These are phyloP conservation scores for Paramecium tetraurelia DNA, from an alignment of 73 alveolate genomes.

Conservation along the genomic window DNA sequence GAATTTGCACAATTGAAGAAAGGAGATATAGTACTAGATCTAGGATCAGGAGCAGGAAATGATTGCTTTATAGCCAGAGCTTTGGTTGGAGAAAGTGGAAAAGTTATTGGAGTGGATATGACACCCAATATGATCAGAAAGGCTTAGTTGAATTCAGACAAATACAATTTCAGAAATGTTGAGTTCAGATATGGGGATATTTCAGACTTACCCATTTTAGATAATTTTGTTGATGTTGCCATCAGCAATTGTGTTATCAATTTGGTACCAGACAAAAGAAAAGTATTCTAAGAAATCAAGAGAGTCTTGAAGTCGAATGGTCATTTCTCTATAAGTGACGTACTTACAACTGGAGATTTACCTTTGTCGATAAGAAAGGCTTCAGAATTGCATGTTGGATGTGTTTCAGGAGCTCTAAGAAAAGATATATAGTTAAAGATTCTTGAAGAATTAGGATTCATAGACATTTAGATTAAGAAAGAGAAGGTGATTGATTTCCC, in stretches of 20 bases:
- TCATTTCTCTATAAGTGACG: conserved; percentile 83
- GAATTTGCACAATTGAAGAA: conserved; percentile 57
- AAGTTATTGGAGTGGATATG: conserved; percentile 88
- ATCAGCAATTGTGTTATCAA: conserved; percentile 86
- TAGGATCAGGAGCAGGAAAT: conserved; percentile 93
- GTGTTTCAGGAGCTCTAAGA: conserved; percentile 85
- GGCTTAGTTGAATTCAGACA: conserved; percentile 73
- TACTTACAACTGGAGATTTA: conserved; percentile 77
- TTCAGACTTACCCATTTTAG: conserved; percentile 75
- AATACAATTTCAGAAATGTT: conserved; percentile 73
- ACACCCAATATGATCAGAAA: conserved; percentile 78
- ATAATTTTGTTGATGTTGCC: conserved; percentile 79
- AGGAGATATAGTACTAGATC: conserved; percentile 78
- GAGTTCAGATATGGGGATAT: conserved; percentile 81
- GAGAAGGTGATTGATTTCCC: conserved; percentile 39
- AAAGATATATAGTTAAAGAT: conserved; percentile 70
- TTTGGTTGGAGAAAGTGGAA: conserved; percentile 78
- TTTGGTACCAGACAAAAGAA: conserved; percentile 72
- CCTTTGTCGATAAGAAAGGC: conserved; percentile 75
- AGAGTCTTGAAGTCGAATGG: conserved; percentile 82
- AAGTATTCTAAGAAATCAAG: conserved; percentile 72
- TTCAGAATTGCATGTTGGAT: conserved; percentile 78
- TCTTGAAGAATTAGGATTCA: conserved; percentile 61
- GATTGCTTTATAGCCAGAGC: conserved; percentile 79
- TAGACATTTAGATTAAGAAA: neutral